Percentiles rank a stretch among this genome's conserved stretches.
These are phyloP conservation scores for Pichia kudriavzevii DNA, from an alignment of 1,139 yeast species.

Conservation along the genomic window DNA sequence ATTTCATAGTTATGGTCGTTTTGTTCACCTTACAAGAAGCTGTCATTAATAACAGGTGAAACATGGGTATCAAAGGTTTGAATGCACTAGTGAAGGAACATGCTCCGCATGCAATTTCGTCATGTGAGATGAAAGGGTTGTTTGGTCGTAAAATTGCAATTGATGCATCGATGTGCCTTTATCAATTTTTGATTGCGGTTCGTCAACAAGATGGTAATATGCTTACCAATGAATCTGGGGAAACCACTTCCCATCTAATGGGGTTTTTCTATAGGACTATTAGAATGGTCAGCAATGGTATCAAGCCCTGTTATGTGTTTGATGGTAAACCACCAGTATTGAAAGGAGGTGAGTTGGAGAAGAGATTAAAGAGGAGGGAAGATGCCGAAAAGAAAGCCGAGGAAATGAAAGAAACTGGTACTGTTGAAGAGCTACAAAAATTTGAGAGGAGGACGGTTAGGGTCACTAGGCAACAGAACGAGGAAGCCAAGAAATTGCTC, in stretches of 20 bases:
- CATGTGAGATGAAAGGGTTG: conserved; percentile 73
- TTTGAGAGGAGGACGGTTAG: conserved; percentile 83
- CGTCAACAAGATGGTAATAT: conserved; percentile 97
- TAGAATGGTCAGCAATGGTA: conserved; percentile 80
- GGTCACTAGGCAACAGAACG: conserved; percentile 85
- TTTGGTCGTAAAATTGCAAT: conserved; percentile 96
- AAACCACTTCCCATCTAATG: conserved; percentile 90
- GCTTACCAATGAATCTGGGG: conserved; percentile 79
- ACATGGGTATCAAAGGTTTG: conserved; percentile 69
- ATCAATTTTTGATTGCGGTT: conserved; percentile 91
- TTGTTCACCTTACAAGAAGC: no score
- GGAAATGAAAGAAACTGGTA: conserved; percentile 70
- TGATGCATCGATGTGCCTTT: conserved; percentile 79
- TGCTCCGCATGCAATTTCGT: conserved; percentile 76
- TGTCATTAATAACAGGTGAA: no score
- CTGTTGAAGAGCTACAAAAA: conserved; percentile 66
- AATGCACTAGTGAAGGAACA: conserved; percentile 78
- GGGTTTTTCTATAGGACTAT: conserved; percentile 93
- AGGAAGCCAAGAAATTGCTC: conserved; percentile 77
- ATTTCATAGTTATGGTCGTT: no score
- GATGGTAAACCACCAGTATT: conserved; percentile 91
- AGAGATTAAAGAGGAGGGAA: conserved; percentile 71
- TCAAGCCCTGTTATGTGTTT: conserved; percentile 93
- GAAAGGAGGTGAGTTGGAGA: conserved; percentile 89
- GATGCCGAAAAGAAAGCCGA: conserved; percentile 75